These are phyloP conservation scores for Rhododendron williamsianum DNA, from an alignment of 148 eudicot genomes.

Conservation along the genomic window DNA sequence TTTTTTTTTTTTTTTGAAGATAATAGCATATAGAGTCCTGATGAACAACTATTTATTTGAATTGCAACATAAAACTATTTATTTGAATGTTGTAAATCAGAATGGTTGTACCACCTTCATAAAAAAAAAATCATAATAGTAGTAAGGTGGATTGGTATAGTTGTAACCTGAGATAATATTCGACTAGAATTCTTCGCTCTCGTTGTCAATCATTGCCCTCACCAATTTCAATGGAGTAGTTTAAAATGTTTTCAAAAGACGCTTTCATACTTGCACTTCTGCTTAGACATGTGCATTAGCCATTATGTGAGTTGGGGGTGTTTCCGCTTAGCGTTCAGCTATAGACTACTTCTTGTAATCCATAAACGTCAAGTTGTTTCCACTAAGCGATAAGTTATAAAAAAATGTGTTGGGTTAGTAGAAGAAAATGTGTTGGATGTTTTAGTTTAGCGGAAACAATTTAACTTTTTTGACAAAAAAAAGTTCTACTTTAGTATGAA, in stretches of 20 bases:
- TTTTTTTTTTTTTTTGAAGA: too few relatives aligned
- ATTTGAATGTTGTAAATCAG: neutral
- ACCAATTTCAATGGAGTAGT: neutral
- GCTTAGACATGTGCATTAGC: neutral
- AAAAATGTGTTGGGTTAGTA: too few relatives aligned
- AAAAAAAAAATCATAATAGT: neutral
- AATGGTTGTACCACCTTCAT: neutral
- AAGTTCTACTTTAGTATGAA: too few relatives aligned
- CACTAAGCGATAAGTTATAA: too few relatives aligned
- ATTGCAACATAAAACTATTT: neutral
- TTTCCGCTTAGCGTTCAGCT: too few relatives aligned
- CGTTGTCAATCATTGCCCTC: neutral
- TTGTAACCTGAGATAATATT: too few relatives aligned
- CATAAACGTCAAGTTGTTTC: too few relatives aligned
- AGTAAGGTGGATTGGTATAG: neutral
- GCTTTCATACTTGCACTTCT: neutral
- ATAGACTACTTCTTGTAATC: too few relatives aligned
- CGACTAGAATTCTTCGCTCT: neutral
- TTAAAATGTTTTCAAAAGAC: neutral
- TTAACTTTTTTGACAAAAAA: too few relatives aligned
- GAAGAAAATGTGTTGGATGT: too few relatives aligned
- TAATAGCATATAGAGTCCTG: neutral
- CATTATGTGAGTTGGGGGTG: too few relatives aligned
- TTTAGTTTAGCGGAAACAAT: too few relatives aligned
- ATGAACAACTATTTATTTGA: neutral